Conservation (phyloP, 257 asterid species). For the Anisodus acutangulus region DNA sequence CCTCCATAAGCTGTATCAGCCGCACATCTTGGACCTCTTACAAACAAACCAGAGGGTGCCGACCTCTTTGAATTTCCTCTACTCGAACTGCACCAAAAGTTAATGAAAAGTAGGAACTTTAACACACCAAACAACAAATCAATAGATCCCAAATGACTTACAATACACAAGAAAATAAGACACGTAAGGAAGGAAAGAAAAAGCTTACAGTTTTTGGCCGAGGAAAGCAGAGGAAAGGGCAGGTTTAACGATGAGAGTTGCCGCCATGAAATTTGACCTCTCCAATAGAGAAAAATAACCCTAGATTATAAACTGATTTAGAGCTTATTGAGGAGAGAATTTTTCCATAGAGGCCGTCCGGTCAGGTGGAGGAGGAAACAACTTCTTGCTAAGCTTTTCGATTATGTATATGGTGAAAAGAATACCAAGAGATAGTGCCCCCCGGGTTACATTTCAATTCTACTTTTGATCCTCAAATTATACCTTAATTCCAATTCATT, state of each 20-base stretch:
- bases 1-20: conserved; percentile 75
- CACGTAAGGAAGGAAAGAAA: neutral
- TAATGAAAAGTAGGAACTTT: conserved; percentile 1
- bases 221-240: conserved; percentile 56
- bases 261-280: conserved; percentile 50
- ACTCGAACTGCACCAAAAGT: conserved; percentile 43
- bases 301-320: conserved; percentile 9
- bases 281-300: conserved; percentile 10
- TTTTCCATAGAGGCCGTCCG: neutral
- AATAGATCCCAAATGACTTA: conserved; percentile 19
- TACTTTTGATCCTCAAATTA: neutral
- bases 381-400: neutral
- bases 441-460: neutral
- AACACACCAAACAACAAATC: neutral
- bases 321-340: neutral
- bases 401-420: neutral
- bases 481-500: neutral
- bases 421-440: neutral
- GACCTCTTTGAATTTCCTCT: conserved; percentile 42
- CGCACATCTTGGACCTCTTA: conserved; percentile 57
- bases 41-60: conserved; percentile 30
- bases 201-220: conserved; percentile 60
- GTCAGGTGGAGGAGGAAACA: conserved; percentile 5
- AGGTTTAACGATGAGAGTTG: conserved; percentile 62
- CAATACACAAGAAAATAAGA: neutral